Conservation (phyloP, 495 filamentous ascomycete species). For the Clohesyomyces aquaticus region DNA sequence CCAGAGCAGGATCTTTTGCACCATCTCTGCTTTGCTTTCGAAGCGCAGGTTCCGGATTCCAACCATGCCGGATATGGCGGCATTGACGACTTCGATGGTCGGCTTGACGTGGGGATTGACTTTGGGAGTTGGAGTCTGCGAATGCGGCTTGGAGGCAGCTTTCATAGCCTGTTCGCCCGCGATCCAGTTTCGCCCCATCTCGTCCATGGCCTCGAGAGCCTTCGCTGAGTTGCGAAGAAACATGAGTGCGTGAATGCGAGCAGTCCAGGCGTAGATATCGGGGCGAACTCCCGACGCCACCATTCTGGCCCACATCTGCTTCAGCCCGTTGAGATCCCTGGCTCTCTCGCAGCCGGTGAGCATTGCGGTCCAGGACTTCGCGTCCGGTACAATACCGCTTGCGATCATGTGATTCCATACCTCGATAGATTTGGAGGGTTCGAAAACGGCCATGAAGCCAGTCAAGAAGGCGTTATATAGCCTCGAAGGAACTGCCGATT, state of each 20-base stretch:
- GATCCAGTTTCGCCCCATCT: conserved; percentile 56
- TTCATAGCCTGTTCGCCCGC: conserved; percentile 13
- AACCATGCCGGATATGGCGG: conserved; percentile 56
- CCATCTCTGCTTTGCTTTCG: conserved; percentile 45
- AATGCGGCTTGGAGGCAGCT: conserved; percentile 4
- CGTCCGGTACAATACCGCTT: conserved; percentile 54
- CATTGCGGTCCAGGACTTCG: conserved; percentile 66
- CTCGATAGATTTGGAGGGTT: conserved; percentile 54
- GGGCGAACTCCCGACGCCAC: conserved; percentile 55
- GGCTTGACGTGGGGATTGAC: conserved; percentile 52
- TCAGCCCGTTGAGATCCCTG: conserved; percentile 55
- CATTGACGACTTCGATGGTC: conserved; percentile 65
- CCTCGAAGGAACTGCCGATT: conserved; percentile 21
- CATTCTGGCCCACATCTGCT: conserved; percentile 64
- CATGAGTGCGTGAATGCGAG: conserved; percentile 64
- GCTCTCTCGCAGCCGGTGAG: conserved; percentile 59
- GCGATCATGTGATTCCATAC: conserved; percentile 64
- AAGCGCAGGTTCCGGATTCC: neutral
- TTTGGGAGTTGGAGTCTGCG: neutral
- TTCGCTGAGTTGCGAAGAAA: conserved; percentile 50
- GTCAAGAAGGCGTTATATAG: conserved; percentile 61
- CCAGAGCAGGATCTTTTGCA: conserved; percentile 60
- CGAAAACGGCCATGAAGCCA: conserved; percentile 54
- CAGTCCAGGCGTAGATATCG: conserved; percentile 63
- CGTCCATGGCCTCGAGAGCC: conserved; percentile 60